Conservation (phyloP, 2,329 filamentous ascomycete species). For the Aspergillus quadrilineatus region DNA sequence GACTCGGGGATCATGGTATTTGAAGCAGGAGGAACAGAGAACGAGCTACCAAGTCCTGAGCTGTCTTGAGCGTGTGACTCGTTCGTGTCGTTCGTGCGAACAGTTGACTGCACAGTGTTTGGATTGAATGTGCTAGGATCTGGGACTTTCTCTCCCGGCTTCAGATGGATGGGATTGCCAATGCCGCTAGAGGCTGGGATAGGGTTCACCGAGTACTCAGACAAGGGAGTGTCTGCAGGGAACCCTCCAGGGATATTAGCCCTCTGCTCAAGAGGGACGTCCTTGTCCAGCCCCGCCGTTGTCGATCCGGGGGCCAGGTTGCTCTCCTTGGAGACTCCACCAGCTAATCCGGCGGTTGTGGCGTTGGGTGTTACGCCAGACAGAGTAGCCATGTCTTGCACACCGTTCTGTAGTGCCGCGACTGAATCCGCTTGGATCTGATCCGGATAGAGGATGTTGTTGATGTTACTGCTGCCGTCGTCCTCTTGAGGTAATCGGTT, state of each 20-base stretch:
- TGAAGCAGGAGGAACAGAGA: conserved; percentile 56
- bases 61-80: conserved; percentile 75
- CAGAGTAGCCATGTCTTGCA: conserved; percentile 45
- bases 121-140: conserved; percentile 61
- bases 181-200: conserved; percentile 58
- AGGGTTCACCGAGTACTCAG: conserved; percentile 62
- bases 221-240: background rate
- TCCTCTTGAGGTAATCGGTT: conserved; percentile 76
- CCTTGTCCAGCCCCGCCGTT: conserved; percentile 66
- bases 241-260: conserved; percentile 52
- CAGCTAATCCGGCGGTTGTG: conserved; percentile 61
- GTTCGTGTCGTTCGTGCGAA: conserved; percentile 62
- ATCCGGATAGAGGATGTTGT: conserved; percentile 83
- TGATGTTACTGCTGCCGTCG: conserved; percentile 80
- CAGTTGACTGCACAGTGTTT: conserved; percentile 68
- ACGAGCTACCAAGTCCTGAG: conserved; percentile 40
- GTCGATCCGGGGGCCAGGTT: conserved; percentile 61
- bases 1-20: conserved; percentile 77
- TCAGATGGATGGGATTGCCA: conserved; percentile 77
- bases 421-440: conserved; percentile 54
- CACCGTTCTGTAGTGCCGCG: conserved; percentile 17
- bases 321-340: conserved; percentile 33
- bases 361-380: conserved; percentile 65
- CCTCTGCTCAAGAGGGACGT: conserved; percentile 62
- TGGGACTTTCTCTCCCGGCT: conserved; percentile 79